These are phyloP conservation scores for Chloris gayana DNA, from an alignment of 176 grass and related monocot genomes.

Conservation along the genomic window DNA sequence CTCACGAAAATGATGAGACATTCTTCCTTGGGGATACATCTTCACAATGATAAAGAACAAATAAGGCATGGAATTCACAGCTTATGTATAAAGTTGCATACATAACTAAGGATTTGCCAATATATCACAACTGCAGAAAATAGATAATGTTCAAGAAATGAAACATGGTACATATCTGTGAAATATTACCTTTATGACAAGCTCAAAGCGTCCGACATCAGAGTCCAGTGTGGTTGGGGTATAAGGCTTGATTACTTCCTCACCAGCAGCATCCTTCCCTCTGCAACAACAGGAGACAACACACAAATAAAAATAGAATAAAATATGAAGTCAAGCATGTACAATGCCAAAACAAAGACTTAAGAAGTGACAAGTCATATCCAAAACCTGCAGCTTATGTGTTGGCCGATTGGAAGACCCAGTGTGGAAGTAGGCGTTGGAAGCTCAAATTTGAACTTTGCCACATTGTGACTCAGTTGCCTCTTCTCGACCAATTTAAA, in stretches of 20 bases:
- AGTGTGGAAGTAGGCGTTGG: slow-evolving; percentile 74
- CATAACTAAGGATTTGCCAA: not conserved
- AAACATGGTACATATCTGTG: not conserved
- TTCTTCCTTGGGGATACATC: slow-evolving; percentile 99
- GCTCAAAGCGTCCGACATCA: slow-evolving; percentile 82
- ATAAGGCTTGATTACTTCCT: slow-evolving; percentile 95
- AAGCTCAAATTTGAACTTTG: slow-evolving; percentile 75
- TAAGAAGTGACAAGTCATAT: slow-evolving; percentile 10
- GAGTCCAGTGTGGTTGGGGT: slow-evolving; percentile 91
- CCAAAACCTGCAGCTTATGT: slow-evolving; percentile 85
- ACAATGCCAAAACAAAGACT: not conserved
- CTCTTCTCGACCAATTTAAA: slow-evolving; percentile 78
- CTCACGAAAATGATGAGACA: slow-evolving; percentile 97
- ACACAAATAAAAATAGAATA: not conserved
- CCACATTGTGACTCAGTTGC: slow-evolving; percentile 85
- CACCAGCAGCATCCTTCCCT: slow-evolving; percentile 73
- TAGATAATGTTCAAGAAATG: not conserved
- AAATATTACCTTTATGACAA: slow-evolving; percentile 80
- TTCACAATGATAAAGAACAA: slow-evolving; percentile 27
- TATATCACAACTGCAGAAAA: slow-evolving; percentile 8
- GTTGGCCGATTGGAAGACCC: slow-evolving; percentile 86
- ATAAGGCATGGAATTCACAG: slow-evolving; percentile 19
- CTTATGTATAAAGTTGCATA: not conserved
- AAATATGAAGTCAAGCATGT: not conserved
- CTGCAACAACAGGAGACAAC: not conserved